Evolutionary conservation across 257 asterid genomes (phyloP), one percentile per base, ranked within the genome.

Genomic region (Salvia splendens): DNA sequence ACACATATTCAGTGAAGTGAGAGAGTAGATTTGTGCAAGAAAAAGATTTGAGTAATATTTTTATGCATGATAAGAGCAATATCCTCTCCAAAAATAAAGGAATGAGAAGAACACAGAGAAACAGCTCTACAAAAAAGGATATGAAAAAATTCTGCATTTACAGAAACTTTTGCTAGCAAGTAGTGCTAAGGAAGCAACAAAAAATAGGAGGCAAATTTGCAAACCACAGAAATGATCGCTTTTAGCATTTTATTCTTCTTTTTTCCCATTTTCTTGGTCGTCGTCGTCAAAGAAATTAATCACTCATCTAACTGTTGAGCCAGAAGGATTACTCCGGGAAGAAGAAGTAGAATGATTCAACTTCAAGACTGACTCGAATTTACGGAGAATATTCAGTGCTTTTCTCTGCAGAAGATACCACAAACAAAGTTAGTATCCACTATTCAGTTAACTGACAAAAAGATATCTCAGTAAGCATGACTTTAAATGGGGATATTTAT

Each of bases 301-400:
- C 12, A 43, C 50, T 75, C 61, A 80, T 70, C 84, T 64, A 65
- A 77, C 43, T 54, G 81, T 80, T 33, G 83, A 75, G 78, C 42
- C 83, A 14, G 89, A 84, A n/a, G 87, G 79, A 30, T 65, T 48
- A 38, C 65, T 79, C 75, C 74, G 78, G 17, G 85, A 79, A 47
- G 52, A 38, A 11, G 85, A 72, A 17, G 50, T 24, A 9, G 84
- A 72, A 43, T 62, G 71, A 48, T 86, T 91, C 28, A 81, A 59
- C 78, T 84, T 86, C 78, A 86, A 73, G 73, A 84, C 59, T n/a
- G 83, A 80, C 78, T 82, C 93, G 7, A 86, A 77, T 61, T 75
- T 84, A 7, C 75, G 87, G 65, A 87, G 81, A 73, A 57, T 81
- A 48, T 65, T 79, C 17, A 82, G 77, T 20, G 75, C 84, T 72